Conservation (phyloP, 768 basidiomycete species). For the Pleurotus djamor region DNA sequence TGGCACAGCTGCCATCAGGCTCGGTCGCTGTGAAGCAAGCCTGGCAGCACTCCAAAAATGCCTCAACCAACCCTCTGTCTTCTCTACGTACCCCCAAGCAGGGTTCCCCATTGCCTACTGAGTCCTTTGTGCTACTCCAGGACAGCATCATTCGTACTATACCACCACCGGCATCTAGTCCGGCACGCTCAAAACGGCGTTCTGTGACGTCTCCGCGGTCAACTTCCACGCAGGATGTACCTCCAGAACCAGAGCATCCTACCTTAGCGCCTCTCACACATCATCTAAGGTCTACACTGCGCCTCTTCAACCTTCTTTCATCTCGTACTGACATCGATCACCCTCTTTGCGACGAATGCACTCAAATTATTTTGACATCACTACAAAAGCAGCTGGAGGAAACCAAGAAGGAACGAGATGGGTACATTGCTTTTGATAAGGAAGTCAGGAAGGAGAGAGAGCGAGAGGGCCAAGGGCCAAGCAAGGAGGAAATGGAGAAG, state of each 20-base stretch:
- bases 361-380: conserved; percentile 71
- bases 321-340: conserved; percentile 83
- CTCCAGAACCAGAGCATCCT: conserved; percentile 44
- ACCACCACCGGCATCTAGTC: conserved; percentile 48
- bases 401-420: conserved; percentile 87
- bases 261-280: conserved; percentile 76
- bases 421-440: conserved; percentile 91
- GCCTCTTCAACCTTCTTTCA: conserved; percentile 75
- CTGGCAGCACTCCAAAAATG: conserved; percentile 58
- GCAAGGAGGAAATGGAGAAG: conserved; percentile 64
- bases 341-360: conserved; percentile 94
- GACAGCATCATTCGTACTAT: conserved; percentile 77
- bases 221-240: conserved; percentile 14
- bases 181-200: conserved; percentile 40
- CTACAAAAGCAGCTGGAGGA: conserved; percentile 85
- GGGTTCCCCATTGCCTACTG: conserved; percentile 58
- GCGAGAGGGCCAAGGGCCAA: conserved; percentile 57
- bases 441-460: conserved; percentile 83
- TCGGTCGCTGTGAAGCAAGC: conserved; percentile 54
- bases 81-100: conserved; percentile 31
- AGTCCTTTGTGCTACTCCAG: conserved; percentile 90
- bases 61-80: conserved; percentile 40
- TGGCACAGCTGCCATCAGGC: conserved; percentile 39
- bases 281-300: conserved; percentile 72
- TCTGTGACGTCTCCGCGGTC: conserved; percentile 30